Evolutionary conservation across 352 stramenopile genomes (phyloP).

Genomic region (Phytophthora quininea): DNA sequence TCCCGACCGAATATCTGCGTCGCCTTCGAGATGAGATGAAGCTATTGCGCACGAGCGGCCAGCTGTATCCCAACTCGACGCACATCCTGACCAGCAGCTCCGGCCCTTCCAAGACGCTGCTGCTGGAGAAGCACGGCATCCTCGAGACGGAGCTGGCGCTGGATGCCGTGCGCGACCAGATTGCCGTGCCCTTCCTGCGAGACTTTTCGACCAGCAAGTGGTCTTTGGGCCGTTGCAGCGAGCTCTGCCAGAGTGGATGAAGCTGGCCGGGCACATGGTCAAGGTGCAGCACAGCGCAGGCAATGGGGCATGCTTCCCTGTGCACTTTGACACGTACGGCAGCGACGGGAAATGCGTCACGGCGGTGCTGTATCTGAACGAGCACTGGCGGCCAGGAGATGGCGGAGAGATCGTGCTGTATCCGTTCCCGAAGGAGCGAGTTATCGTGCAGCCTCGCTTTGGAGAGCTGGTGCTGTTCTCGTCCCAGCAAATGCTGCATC

Average conservation of each 20-base stretch:
- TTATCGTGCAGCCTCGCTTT: conserved; percentile 60
- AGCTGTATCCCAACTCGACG: conserved; percentile 82
- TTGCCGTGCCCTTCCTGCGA: conserved; percentile 48
- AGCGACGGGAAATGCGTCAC: conserved; percentile 86
- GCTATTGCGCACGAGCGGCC: conserved; percentile 35
- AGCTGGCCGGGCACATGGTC: conserved; percentile 58
- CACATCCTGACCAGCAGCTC: conserved; percentile 62
- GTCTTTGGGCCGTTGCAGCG: conserved; percentile 50
- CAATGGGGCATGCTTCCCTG: conserved; percentile 81
- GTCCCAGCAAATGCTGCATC: conserved; percentile 82
- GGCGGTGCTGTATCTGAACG: conserved; percentile 86
- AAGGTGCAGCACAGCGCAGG: conserved; percentile 87
- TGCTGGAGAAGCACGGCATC: conserved; percentile 83
- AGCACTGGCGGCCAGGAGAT: conserved; percentile 69
- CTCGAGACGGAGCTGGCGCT: conserved; percentile 82
- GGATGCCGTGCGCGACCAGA: conserved; percentile 27
- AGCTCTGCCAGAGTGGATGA: conserved; percentile 48
- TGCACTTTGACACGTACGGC: conserved; percentile 88
- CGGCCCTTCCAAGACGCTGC: conserved; percentile 34
- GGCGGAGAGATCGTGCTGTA: conserved; percentile 85
- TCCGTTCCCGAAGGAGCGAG: conserved; percentile 66
- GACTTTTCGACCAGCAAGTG: conserved; percentile 68
- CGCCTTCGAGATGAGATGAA: conserved; percentile 64
- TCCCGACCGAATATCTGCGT: conserved; percentile 49
- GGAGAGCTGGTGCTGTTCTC: conserved; percentile 79